phyloP scores from a whole-genome alignment of 352 stramenopile species.

The Phytophthora palmivora region DNA sequence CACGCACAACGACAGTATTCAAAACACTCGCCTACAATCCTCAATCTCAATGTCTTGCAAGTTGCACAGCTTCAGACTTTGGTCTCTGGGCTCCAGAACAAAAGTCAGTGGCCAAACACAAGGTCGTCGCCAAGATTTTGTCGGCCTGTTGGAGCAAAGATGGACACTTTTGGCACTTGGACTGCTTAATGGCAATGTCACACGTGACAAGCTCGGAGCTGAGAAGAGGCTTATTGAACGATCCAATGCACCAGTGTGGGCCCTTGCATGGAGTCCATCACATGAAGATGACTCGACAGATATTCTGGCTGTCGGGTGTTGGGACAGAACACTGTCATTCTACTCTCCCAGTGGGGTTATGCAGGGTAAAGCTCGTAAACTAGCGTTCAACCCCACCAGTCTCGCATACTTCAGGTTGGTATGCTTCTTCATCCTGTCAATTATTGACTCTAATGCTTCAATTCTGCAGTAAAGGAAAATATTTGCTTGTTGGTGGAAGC shows the following conservation, averaged over 20 bases:
- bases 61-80: slow-evolving; percentile 95
- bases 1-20: slow-evolving; percentile 94
- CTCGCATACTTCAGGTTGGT: slow-evolving; percentile 86
- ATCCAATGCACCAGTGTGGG: slow-evolving; percentile 83
- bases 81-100: slow-evolving; percentile 94
- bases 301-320: slow-evolving; percentile 93
- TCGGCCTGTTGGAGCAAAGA: slow-evolving; percentile 93
- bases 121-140: slow-evolving; percentile 94
- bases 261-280: slow-evolving; percentile 84
- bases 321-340: slow-evolving; percentile 94
- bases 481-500: slow-evolving; percentile 90
- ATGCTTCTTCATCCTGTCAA: background rate
- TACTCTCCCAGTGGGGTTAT: slow-evolving; percentile 89
- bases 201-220: slow-evolving; percentile 90
- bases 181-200: slow-evolving; percentile 91
- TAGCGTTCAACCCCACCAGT: slow-evolving; percentile 93
- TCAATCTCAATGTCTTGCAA: slow-evolving; percentile 91
- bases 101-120: slow-evolving; percentile 95
- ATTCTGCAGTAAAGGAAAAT: slow-evolving; percentile 83
- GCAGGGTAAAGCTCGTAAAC: slow-evolving; percentile 87
- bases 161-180: slow-evolving; percentile 91
- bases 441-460: slow-evolving; percentile 2
- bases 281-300: slow-evolving; percentile 81
- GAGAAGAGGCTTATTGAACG: slow-evolving; percentile 93
- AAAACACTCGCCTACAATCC: slow-evolving; percentile 94